Base-by-base conservation (phyloP, 2,329 filamentous ascomycete species). In the Magnaporthales sp. region DNA sequence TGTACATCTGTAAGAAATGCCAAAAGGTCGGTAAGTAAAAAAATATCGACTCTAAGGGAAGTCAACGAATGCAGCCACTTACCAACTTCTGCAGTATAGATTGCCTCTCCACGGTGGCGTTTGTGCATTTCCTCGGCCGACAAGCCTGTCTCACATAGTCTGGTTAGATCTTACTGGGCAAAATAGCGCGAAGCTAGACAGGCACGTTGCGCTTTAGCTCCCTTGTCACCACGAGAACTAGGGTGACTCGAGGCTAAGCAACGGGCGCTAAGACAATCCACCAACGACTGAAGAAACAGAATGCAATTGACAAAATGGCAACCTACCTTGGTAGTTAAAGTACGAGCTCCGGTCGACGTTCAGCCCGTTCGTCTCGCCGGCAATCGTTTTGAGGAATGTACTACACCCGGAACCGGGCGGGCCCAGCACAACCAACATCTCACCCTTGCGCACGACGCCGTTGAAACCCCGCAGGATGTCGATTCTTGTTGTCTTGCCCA, bases 281-380 rank as follows among this genome's bases (percentile, higher is more conserved):
- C 15, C 38, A 46, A 46, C 38, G 15, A n/a, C 38, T 6, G 8
- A n/a, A 64, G 32, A 29, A 31, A 8, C 26, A 4, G 15, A 31
- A 62, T 38, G 27, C 1, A 38, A 0, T 26, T 4, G 30, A 58
- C 10, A 19, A 31, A 29, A 32, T 30, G 22, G 26, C 15, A 29
- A 22, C 26, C 13, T 9, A 54, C 88, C 90, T 75, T 95, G 90
- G 74, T 96, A 96, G 78, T 96, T 94, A 74, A 96, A 87, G 69
- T 91, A 87, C 0, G 90, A 89, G 11, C 81, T 79, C 3, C 89
- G 79, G 63, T 92, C 90, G 15, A 95, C 81, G 71, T 84, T 87
- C 71, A 96, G 88, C 65, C 92, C 92, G 71, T 93, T 89, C 26
- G 90, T 91, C 77, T 96, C 91, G 68, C 92, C 92, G 3, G 91